A percentile compares a stretch with the other conserved stretches of the same genome.
Conservation (phyloP, 2,329 filamentous ascomycete genomes). For the Helotiales sp. region DNA sequence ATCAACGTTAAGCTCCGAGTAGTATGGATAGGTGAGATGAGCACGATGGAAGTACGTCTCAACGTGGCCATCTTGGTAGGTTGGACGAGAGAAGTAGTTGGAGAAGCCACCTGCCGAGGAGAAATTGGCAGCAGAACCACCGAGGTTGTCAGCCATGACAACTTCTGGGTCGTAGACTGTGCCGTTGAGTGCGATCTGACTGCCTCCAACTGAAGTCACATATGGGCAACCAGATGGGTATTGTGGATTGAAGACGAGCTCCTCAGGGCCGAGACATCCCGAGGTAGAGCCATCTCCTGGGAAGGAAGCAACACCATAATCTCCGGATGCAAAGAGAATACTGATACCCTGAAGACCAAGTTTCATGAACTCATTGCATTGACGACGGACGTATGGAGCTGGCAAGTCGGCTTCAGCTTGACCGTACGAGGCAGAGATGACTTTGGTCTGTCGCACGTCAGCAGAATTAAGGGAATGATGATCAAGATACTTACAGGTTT, state of each 20-base stretch:
- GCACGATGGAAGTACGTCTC: constrained; percentile 40
- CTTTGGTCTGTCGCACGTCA: constrained; percentile 21
- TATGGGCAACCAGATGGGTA: constrained; percentile 70
- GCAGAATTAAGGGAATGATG: not conserved
- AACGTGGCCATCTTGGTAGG: constrained; percentile 48
- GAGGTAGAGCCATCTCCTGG: constrained; percentile 58
- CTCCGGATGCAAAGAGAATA: constrained; percentile 62
- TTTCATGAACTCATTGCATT: constrained; percentile 64
- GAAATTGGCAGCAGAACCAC: constrained; percentile 41
- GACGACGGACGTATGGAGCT: constrained; percentile 56
- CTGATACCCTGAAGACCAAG: constrained; percentile 68
- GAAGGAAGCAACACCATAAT: constrained; percentile 57
- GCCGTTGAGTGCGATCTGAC: constrained; percentile 46
- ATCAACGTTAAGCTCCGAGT: constrained; percentile 33
- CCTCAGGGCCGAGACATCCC: constrained; percentile 40
- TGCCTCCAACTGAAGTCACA: constrained; percentile 66
- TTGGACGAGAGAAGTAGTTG: constrained; percentile 49
- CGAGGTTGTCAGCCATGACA: constrained; percentile 24
- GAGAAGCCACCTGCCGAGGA: constrained; percentile 50
- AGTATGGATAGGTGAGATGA: constrained; percentile 24
- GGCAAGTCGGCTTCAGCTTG: constrained; percentile 67
- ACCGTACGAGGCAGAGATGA: constrained; percentile 64
- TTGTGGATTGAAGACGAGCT: constrained; percentile 35
- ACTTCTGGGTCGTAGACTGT: constrained; percentile 30
- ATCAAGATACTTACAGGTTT: constrained; percentile 11